Percentiles rank a stretch among this genome's conserved stretches.
Evolutionary conservation across 208 protist species (phyloP).

Genomic region (Crithidia mellificae): DNA sequence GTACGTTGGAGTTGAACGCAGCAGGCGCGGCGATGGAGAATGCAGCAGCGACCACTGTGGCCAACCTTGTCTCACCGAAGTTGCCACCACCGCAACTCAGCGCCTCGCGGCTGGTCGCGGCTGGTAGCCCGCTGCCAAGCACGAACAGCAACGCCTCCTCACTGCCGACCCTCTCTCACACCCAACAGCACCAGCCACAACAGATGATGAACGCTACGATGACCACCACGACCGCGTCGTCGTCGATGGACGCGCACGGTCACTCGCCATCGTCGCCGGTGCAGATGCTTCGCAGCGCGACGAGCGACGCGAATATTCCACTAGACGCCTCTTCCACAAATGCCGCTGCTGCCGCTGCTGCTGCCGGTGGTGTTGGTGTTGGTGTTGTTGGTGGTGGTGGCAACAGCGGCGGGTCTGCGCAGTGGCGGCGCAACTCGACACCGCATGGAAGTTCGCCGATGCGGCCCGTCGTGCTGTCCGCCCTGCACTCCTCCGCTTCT

Average conservation of each 20-base stretch:
- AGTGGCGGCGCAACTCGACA: constrained; percentile 18
- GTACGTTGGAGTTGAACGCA: too few species aligned
- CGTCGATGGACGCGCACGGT: background rate
- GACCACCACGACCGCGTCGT: too few species aligned
- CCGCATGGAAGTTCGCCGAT: constrained; percentile 32
- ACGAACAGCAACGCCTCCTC: background rate
- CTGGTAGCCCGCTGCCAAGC: background rate
- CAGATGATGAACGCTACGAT: too few species aligned
- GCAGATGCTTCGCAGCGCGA: background rate
- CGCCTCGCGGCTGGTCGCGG: background rate
- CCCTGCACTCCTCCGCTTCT: constrained; percentile 26
- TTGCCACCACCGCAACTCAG: background rate
- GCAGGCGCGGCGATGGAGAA: too few species aligned
- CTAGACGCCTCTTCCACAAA: too few species aligned
- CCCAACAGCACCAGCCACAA: background rate
- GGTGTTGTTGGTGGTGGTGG: too few species aligned
- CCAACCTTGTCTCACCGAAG: background rate
- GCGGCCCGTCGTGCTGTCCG: constrained; percentile 28
- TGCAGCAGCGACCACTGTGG: background rate
- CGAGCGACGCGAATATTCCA: background rate
- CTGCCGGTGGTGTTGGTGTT: too few species aligned
- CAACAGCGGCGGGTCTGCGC: background rate
- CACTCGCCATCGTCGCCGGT: background rate
- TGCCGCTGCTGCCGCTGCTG: too few species aligned
- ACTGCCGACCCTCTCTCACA: background rate